Percentiles rank a stretch among this genome's conserved stretches.
Conservation (phyloP, 2,329 filamentous ascomycete species). For the Hypoxylon sp. region DNA sequence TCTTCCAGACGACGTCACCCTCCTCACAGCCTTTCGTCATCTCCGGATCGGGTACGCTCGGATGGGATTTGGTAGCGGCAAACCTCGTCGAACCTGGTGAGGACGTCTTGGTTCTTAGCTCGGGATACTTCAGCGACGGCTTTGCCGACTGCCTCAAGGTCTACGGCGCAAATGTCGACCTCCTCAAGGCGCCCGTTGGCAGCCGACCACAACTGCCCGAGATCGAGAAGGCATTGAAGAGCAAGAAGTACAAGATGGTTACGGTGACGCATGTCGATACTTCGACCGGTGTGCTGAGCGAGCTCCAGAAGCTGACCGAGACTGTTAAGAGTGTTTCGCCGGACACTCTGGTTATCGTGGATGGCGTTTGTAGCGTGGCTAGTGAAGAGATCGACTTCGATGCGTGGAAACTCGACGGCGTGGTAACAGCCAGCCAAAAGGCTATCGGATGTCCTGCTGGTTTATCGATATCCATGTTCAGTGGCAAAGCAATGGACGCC, state of each 20-base stretch:
- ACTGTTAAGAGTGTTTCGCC: conserved; percentile 88
- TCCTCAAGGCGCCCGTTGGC: conserved; percentile 90
- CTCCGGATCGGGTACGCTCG: conserved; percentile 92
- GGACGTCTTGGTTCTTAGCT: conserved; percentile 91
- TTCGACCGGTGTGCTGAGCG: conserved; percentile 93
- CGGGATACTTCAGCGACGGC: conserved; percentile 95
- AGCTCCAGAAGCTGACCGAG: conserved; percentile 85
- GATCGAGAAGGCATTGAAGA: conserved; percentile 87
- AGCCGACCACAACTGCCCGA: conserved; percentile 86
- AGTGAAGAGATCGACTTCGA: conserved; percentile 97
- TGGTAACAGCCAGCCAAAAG: conserved; percentile 95
- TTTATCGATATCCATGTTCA: conserved; percentile 93
- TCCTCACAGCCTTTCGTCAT: conserved; percentile 91
- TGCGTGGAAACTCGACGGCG: conserved; percentile 91
- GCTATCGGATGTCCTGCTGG: conserved; percentile 96
- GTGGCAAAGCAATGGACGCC: conserved; percentile 83
- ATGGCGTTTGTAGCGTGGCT: conserved; percentile 97
- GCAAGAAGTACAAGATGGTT: conserved; percentile 93
- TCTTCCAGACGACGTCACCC: conserved; percentile 90
- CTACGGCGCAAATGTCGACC: conserved; percentile 90
- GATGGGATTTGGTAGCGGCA: conserved; percentile 96
- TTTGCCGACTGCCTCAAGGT: conserved; percentile 92
- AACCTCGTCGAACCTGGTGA: conserved; percentile 93
- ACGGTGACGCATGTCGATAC: conserved; percentile 98
- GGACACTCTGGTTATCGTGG: conserved; percentile 90